phyloP scores from a whole-genome alignment of 73 alveolate species.

The Durusdinium trenchii region DNA sequence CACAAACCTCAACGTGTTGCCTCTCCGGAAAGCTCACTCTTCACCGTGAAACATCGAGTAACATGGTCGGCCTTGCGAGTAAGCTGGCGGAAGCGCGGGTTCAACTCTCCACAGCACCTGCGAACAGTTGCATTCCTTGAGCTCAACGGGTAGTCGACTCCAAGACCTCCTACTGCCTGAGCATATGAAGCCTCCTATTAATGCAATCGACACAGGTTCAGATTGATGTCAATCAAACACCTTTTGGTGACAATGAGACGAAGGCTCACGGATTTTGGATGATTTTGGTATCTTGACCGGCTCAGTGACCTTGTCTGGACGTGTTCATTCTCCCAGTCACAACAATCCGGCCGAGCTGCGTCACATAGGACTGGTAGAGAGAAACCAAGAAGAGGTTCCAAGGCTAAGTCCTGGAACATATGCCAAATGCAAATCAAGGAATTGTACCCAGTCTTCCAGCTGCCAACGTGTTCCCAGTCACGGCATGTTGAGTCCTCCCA shows the following conservation, averaged over 20 bases:
- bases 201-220: no score
- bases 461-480: background rate
- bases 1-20: background rate
- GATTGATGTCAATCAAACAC: no score
- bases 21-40: background rate
- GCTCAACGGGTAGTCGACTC: no score
- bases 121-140: no score
- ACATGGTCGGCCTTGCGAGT: constrained; percentile 33
- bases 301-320: background rate
- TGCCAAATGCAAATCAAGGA: background rate
- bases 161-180: no score
- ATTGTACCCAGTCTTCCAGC: background rate
- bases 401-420: constrained; percentile 24
- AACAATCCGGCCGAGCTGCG: background rate
- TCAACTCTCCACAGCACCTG: constrained; percentile 55
- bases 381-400: constrained; percentile 65
- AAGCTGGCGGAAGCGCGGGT: constrained; percentile 47
- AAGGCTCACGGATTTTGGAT: no score
- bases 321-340: background rate
- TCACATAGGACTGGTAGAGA: constrained; percentile 70
- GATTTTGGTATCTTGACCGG: no score
- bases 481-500: constrained; percentile 24
- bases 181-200: no score
- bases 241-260: no score
- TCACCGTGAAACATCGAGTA: background rate